phyloP scores from a whole-genome alignment of 2,329 filamentous ascomycete genomes.

The Blumeriella jaapii region DNA sequence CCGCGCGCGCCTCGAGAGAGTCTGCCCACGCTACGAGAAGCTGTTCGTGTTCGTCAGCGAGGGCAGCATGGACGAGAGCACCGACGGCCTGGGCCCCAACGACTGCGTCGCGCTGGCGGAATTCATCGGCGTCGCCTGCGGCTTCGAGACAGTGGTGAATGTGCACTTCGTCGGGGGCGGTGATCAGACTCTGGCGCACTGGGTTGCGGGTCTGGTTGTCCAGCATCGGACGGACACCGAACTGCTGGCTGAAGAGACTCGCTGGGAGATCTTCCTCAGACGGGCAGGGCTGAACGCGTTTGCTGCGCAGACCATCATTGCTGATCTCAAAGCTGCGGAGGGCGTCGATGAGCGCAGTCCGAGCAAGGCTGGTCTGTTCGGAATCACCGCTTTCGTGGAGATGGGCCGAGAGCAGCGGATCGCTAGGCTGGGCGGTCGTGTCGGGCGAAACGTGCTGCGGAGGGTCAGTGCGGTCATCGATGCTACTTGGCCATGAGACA shows the following conservation, averaged over 20 bases:
- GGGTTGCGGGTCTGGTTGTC: constrained; percentile 42
- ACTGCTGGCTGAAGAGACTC: constrained; percentile 45
- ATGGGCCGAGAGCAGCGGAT: constrained; percentile 42
- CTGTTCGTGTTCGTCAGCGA: constrained; percentile 60
- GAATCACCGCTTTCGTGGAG: constrained; percentile 42
- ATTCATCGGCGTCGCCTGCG: constrained; percentile 25
- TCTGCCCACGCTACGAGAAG: constrained; percentile 51
- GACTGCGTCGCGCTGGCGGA: constrained; percentile 21
- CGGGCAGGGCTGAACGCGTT: constrained; percentile 57
- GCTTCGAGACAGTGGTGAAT: constrained; percentile 30
- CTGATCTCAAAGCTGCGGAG: constrained; percentile 31
- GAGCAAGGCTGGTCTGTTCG: constrained; percentile 26
- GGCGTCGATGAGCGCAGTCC: constrained; percentile 9
- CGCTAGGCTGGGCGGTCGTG: constrained; percentile 35
- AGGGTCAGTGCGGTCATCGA: constrained; percentile 42
- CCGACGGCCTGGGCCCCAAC: constrained; percentile 19
- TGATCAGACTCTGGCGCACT: constrained; percentile 38
- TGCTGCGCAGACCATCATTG: constrained; percentile 55
- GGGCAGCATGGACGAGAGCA: constrained; percentile 33
- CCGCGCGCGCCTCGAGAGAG: constrained; percentile 40
- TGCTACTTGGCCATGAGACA: constrained; percentile 24
- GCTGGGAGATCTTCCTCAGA: constrained; percentile 58
- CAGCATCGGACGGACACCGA: constrained; percentile 22
- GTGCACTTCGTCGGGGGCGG: constrained; percentile 40
- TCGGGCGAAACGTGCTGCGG: constrained; percentile 41